Conservation (phyloP, 176 grass and related monocot genomes). For the Musa schizocarpa region DNA sequence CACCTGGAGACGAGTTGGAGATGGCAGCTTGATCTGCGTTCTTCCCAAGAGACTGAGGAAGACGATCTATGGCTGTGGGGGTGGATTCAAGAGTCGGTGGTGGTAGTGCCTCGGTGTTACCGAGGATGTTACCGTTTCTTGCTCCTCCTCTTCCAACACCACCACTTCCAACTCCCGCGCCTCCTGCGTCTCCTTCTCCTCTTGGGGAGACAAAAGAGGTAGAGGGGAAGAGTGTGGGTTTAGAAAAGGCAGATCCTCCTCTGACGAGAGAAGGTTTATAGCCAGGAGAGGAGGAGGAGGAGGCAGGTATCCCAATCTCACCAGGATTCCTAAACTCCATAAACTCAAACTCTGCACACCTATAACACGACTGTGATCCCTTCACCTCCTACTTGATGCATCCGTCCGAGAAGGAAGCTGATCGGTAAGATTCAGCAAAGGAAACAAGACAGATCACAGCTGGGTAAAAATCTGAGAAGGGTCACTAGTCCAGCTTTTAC, state of each 20-base stretch:
- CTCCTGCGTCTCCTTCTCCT: neutral
- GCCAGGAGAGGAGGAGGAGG: constrained; percentile 5
- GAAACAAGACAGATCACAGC: neutral
- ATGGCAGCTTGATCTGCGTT: constrained; percentile 3
- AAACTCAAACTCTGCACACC: neutral
- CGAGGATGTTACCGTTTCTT: constrained; percentile 16
- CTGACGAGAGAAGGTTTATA: constrained; percentile 7
- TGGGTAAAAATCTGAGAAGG: neutral
- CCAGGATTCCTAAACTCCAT: constrained; percentile 19
- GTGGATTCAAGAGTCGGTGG: constrained; percentile 19
- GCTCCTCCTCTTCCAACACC: neutral
- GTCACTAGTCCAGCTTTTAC: neutral
- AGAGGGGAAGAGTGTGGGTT: constrained; percentile 5
- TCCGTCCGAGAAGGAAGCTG: neutral
- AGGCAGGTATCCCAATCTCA: constrained; percentile 18
- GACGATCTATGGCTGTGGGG: neutral
- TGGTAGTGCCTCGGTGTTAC: neutral
- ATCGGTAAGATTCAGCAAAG: neutral
- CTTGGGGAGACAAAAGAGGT: constrained; percentile 14
- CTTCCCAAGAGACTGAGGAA: constrained; percentile 13
- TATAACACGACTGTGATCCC: neutral
- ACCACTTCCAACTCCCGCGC: neutral
- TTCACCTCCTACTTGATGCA: neutral
- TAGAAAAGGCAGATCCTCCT: constrained; percentile 15
- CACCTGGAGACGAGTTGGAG: neutral